Base-by-base conservation (phyloP, 1,139 yeast genomes). In the Magnusiomyces ingens region DNA sequence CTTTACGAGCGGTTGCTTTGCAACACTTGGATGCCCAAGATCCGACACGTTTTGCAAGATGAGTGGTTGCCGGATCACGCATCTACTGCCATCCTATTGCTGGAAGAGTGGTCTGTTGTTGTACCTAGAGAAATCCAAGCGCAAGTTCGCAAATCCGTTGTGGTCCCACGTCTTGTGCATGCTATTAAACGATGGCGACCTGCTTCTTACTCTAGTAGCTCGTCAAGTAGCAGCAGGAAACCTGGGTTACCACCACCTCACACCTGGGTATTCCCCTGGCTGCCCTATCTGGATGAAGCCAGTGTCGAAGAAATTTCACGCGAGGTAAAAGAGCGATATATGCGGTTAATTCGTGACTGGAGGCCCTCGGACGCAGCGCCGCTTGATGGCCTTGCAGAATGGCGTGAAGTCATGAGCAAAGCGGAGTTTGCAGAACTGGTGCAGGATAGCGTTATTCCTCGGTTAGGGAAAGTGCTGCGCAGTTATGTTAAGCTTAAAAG, bases 231-330 rank as follows among this genome's bases (percentile, higher is more conserved):
- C 4, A 49, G 35, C n/a, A 52, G 40, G 48, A 22, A 21, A 36
- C 22, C n/a, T 35, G 37, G 18, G 11, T 29, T 17, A 11, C 32
- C 13, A 12, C 52, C 48, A 2, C 15, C 57, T 11, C 71, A 71
- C 51, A 53, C 59, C 6, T 76, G 79, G 78, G 58, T 76, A 1
- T 67, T 72, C 53, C 80, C 77, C 21, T 77, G 80, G 80, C 56
- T 76, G 41, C 70, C 72, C n/a, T 68, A 63, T 50, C 54, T 70
- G 15, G 61, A 59, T n/a, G 45, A 13, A 5, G 36, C 50, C 3
- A 52, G 54, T 37, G 54, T 64, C 2, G 63, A 61, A 3, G 56
- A 53, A n/a, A 53, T 75, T 1, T 52, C 67, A 19, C 57, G 56
- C 1, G 62, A 56, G 2, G 65, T 76, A 18, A 55, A 63, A 32